Base-by-base conservation (phyloP, 306 rosid species). In the Fagus sylvatica region DNA sequence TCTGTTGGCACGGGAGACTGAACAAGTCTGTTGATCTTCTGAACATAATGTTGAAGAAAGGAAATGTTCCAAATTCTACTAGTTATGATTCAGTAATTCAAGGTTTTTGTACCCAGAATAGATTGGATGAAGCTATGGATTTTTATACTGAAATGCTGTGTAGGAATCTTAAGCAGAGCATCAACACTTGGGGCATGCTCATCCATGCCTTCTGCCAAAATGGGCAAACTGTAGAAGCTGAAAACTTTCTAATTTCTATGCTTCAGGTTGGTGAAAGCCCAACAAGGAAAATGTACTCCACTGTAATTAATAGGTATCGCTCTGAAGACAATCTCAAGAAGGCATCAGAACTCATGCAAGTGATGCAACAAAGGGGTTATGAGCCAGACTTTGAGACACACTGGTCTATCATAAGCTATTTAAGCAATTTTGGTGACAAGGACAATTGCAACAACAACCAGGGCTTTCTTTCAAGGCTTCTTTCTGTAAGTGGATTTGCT, bases 341-440 rank as follows among this genome's bases (percentile, higher is more conserved):
- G 88, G 91, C 88, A 32, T 89, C 93, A 2, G 88, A 83, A 85
- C 83, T 91, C 30, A 77, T 95, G 91, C 87, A 81, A 81, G 87
- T 84, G 72, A 92, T 95, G 98, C 98, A 92, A 78, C 81, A 78
- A 68, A 81, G 82, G 34, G 98, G 98, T 46, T 83, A 85, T 75
- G 88, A 89, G 77, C 96, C 97, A 68, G 98, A 95, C 80, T 95
- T 95, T 74, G 90, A 95, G 72, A 87, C 85, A 48, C 98, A 95
- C 64, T 92, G 98, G 98, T 95, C 98, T 77, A 89, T 92, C 76
- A 84, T 95, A 72, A 91, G 91, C 88, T 87, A 91, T 71, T 83
- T 95, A 41, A 89, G 84, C 71, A 80, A 71, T 59, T 83, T 68
- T 37, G 73, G 76, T 60, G 71, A 71, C 69, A 90, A 89, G 80